A percentile compares a stretch with the other conserved stretches of the same genome.
Evolutionary conservation across 176 grass and related monocot species (phyloP).

Genomic region (Panicum miliaceum): DNA sequence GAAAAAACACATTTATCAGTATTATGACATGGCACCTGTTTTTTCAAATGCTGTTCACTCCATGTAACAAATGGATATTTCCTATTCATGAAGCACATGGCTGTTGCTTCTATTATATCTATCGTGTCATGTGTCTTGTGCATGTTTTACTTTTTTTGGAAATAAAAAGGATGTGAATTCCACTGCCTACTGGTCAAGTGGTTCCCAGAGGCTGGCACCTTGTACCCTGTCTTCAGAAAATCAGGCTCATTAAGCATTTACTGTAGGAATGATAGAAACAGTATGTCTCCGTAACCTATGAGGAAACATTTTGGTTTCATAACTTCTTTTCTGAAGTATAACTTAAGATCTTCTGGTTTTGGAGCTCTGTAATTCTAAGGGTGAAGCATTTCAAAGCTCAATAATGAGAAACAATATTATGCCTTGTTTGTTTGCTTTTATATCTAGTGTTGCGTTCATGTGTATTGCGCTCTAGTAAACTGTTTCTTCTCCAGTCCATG

Average conservation of each 20-base stretch:
- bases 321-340: neutral
- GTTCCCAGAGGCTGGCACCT: neutral
- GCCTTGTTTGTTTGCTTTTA: constrained; percentile 21
- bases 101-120: constrained; percentile 19
- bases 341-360: neutral
- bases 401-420: constrained; percentile 25
- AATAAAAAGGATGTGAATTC: neutral
- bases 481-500: constrained; percentile 2
- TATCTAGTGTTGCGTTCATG: constrained; percentile 23
- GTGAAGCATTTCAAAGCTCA: constrained; percentile 5
- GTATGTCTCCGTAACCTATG: neutral
- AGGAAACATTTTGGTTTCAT: neutral
- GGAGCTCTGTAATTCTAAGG: neutral
- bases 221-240: neutral
- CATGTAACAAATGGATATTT: neutral
- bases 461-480: neutral
- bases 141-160: neutral
- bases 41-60: constrained; percentile 24
- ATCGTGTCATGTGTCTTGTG: neutral
- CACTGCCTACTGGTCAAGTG: neutral
- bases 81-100: constrained; percentile 17
- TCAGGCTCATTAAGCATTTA: neutral
- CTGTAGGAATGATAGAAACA: constrained; percentile 9
- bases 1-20: neutral
- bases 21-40: neutral